Percentiles rank a stretch among this genome's conserved stretches.
Conservation (phyloP, 768 basidiomycete species). For the Postia placenta region DNA sequence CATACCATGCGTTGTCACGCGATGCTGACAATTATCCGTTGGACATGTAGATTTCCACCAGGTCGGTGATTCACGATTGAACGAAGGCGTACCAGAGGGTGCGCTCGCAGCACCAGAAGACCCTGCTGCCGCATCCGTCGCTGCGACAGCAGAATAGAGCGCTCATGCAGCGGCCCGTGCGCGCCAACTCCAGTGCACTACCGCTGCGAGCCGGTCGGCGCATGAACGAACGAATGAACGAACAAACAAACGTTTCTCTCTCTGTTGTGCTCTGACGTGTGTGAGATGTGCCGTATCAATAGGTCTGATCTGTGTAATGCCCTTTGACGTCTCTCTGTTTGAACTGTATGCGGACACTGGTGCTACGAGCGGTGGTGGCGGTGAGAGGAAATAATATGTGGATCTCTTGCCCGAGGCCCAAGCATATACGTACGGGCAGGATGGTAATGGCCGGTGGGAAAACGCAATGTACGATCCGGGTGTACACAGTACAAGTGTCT, state of each 20-base stretch:
- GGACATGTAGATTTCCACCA: slow-evolving; percentile 72
- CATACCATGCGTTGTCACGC: too few relatives aligned
- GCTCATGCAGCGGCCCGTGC: neutral
- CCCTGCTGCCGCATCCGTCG: slow-evolving; percentile 6
- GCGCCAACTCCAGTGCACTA: neutral
- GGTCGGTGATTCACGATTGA: slow-evolving; percentile 48
- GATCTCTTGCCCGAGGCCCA: too few relatives aligned
- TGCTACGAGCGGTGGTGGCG: neutral
- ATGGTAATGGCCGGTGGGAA: neutral
- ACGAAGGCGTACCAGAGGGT: slow-evolving; percentile 45
- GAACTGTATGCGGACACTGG: neutral
- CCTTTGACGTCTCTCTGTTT: neutral
- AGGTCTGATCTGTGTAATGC: neutral
- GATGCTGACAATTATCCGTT: neutral
- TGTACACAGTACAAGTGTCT: too few relatives aligned
- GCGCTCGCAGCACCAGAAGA: slow-evolving; percentile 63
- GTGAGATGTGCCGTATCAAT: neutral
- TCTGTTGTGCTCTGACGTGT: neutral
- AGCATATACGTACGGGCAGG: neutral
- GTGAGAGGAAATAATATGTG: neutral
- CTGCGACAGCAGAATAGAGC: neutral
- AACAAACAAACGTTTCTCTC: neutral
- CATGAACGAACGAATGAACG: neutral
- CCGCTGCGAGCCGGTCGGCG: neutral
- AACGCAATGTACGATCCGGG: too few relatives aligned